Evolutionary conservation across 2,329 filamentous ascomycete species (phyloP), one percentile per base, ranked within the genome.

Genomic region (Phaeosphaeria sp.): DNA sequence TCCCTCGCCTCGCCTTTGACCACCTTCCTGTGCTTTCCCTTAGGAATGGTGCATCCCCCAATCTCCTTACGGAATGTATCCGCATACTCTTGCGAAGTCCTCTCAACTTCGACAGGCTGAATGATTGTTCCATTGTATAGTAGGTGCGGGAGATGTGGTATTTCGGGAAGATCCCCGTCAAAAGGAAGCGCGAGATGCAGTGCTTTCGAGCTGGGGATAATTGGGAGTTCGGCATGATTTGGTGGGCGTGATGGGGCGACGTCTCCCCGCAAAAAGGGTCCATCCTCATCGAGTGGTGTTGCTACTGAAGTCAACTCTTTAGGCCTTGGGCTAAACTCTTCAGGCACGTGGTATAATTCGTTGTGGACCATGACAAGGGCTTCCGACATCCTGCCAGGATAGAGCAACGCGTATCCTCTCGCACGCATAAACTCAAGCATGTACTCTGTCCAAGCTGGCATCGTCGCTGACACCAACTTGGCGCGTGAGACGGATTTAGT

Each of bases 371-470:
- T 90, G n/a, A 87, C 87, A 13, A 96, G 79, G 4, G 85, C 80
- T 67, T 80, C 41, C 72, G 84, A 61, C 2, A 66, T 66, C 6
- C 72, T 81, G 39, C 87, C 86, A 0, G 94, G 94, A 70, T 97
- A 97, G 0, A 96, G 77, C 52, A 91, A 87, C 66, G 85, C 87
- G 77, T 96, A 97, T 13, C 90, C 91, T 25, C 91, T 85, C 3
- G 88, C 85, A 13, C 90, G 87, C 62, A 91, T 90, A 17, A 97
- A 83, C 70, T 92, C 89, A 39, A 95, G 81, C 55, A 91, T 82
- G 64, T 92, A 89, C 76, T 96, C 90, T 55, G 92, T 82, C 89
- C 92, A 95, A 0, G 90, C 84, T 0, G 92, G 91, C 51, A 89
- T 87, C 11, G 81, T 85, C 62, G 87, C 88, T 49, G 87, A 87